Evolutionary conservation across 2,329 filamentous ascomycete genomes (phyloP).

Genomic region (Colletotrichum euphorbiae): DNA sequence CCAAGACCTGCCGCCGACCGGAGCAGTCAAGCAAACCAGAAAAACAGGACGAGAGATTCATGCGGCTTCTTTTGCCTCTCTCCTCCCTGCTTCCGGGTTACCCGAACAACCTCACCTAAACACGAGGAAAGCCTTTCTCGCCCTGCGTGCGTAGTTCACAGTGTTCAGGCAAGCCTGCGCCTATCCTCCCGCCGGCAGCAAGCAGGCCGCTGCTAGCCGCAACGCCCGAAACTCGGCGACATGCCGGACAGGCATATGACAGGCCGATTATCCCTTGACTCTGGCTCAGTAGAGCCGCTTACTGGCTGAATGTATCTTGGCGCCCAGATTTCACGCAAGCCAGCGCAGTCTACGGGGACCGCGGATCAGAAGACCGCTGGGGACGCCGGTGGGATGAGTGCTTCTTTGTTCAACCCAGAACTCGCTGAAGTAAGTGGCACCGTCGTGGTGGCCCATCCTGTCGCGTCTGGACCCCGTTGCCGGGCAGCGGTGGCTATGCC

Average conservation of each 20-base stretch:
- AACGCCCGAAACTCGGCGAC: neutral
- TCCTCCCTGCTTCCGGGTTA: neutral
- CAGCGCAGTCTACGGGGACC: neutral
- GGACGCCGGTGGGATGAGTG: neutral
- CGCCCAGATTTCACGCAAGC: neutral
- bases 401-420: neutral
- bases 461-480: conserved; percentile 6
- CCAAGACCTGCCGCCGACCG: neutral
- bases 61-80: neutral
- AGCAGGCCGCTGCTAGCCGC: neutral
- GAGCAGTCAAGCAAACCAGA: neutral
- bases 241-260: neutral
- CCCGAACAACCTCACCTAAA: conserved; percentile 1
- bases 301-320: neutral
- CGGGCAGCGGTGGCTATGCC: conserved; percentile 23
- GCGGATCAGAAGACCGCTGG: neutral
- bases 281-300: too few species aligned
- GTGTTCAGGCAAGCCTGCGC: neutral
- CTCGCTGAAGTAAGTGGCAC: neutral
- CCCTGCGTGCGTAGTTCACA: neutral
- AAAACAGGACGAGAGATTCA: neutral
- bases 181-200: neutral
- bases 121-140: conserved; percentile 1
- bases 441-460: conserved; percentile 5
- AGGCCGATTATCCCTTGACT: neutral